Base-by-base conservation (phyloP, 140 eudicot species). In the Ambrosia hybrid region DNA sequence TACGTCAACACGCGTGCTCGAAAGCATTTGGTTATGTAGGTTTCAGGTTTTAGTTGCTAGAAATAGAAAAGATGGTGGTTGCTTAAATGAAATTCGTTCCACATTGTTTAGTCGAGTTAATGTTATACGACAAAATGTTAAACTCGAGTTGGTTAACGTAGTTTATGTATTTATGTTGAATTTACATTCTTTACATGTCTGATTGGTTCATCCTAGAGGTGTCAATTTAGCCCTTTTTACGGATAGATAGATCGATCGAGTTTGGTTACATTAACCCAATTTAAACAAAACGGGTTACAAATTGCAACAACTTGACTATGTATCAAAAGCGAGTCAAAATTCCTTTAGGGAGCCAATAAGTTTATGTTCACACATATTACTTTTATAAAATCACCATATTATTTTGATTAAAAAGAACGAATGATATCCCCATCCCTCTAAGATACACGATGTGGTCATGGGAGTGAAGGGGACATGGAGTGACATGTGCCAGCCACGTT, bases 21-120 rank as follows among this genome's bases (percentile, higher is more conserved):
- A 76, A 76, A 68, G 63, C 36, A 72, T 15, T 39, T 65, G 61
- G 60, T 53, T 15, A 69, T 26, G 82, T 72, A 78, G 78, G 39
- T 72, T 72, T 78, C 30, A 56, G 77, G 68, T 45, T 65, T 71
- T 72, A 64, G 78, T 72, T n/a, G 74, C 57, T 65, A 73, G 82
- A 55, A 72, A 72, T 78, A 78, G 82, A 60, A 61, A 57, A 76
- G 41, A 41, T 64, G 16, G 63, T 72, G 63, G 78, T 72, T 62
- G 71, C 36, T 48, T 64, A 55, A 41, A 15, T 65, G 33, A 11
- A 49, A 53, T 65, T 48, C n/a, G 45, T 66, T 65, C 41, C 70
- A 78, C 73, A 65, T 78, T 78, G 82, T 72, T 78, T 78, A 57
- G 74, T 78, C 74, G 70, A 72, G 78, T 72, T 65, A 59, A 72